Percentiles rank a stretch among this genome's conserved stretches.
phyloP scores from a whole-genome alignment of 306 rosid genomes.

The Trifolium repens region DNA sequence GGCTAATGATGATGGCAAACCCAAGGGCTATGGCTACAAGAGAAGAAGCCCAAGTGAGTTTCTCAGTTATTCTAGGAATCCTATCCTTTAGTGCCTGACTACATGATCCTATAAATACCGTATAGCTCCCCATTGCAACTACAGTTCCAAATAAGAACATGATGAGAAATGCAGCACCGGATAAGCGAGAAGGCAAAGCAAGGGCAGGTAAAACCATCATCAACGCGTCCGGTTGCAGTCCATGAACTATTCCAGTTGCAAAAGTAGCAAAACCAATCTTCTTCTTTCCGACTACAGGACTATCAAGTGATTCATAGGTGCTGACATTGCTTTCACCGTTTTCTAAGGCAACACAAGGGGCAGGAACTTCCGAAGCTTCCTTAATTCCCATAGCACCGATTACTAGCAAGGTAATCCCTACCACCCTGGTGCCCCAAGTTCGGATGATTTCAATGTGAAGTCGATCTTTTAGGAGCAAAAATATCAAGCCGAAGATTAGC shows the following conservation, averaged over 20 bases:
- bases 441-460: constrained; percentile 88
- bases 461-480: constrained; percentile 80
- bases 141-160: constrained; percentile 94
- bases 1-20: constrained; percentile 81
- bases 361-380: constrained; percentile 86
- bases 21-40: constrained; percentile 90
- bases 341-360: constrained; percentile 83
- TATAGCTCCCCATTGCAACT: constrained; percentile 94
- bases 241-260: constrained; percentile 96
- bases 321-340: constrained; percentile 74
- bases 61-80: constrained; percentile 93
- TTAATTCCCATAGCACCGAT: constrained; percentile 90
- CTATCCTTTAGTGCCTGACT: constrained; percentile 86
- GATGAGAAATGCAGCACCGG: constrained; percentile 92
- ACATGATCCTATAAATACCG: constrained; percentile 90
- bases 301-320: constrained; percentile 61
- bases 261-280: constrained; percentile 97
- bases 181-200: constrained; percentile 90
- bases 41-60: constrained; percentile 98
- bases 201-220: constrained; percentile 98
- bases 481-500: constrained; percentile 81
- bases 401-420: constrained; percentile 77
- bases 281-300: constrained; percentile 68
- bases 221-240: constrained; percentile 95
- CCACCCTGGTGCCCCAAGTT: constrained; percentile 95